These are phyloP conservation scores for Dispira simplex DNA, from an alignment of 192 early-diverging fungal species.

Conservation along the genomic window DNA sequence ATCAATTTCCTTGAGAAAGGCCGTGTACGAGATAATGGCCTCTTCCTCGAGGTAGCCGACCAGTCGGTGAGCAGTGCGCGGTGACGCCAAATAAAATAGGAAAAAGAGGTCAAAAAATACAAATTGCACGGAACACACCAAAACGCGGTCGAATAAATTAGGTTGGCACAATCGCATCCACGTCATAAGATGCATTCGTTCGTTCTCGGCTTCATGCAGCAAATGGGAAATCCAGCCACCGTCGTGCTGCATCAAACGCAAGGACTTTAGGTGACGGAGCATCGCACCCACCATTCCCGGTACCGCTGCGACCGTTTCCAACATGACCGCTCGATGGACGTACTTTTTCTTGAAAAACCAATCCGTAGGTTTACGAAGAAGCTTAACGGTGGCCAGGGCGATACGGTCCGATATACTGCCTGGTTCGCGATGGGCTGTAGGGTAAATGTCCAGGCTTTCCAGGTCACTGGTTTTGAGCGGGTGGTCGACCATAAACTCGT, in stretches of 20 bases:
- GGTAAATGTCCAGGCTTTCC: conserved; percentile 41
- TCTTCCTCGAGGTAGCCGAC: conserved; percentile 90
- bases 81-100: conserved; percentile 64
- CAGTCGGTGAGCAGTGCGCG: conserved; percentile 70
- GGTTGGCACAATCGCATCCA: conserved; percentile 64
- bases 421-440: conserved; percentile 45
- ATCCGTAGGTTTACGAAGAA: conserved; percentile 44
- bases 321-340: conserved; percentile 60
- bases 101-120: conserved; percentile 87
- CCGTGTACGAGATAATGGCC: conserved; percentile 81
- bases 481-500: conserved; percentile 34
- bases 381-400: conserved; percentile 45
- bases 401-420: conserved; percentile 36
- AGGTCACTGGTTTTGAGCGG: conserved; percentile 35
- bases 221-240: conserved; percentile 84
- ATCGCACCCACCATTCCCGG: conserved; percentile 85
- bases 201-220: conserved; percentile 88
- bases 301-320: conserved; percentile 60
- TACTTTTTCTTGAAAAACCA: conserved; percentile 60
- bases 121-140: conserved; percentile 68
- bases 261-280: conserved; percentile 59
- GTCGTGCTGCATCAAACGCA: conserved; percentile 64
- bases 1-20: conserved; percentile 75
- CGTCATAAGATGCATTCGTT: conserved; percentile 56
- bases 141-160: conserved; percentile 35